Base-by-base conservation (phyloP, 306 rosid species). In the Calophaca sinica region DNA sequence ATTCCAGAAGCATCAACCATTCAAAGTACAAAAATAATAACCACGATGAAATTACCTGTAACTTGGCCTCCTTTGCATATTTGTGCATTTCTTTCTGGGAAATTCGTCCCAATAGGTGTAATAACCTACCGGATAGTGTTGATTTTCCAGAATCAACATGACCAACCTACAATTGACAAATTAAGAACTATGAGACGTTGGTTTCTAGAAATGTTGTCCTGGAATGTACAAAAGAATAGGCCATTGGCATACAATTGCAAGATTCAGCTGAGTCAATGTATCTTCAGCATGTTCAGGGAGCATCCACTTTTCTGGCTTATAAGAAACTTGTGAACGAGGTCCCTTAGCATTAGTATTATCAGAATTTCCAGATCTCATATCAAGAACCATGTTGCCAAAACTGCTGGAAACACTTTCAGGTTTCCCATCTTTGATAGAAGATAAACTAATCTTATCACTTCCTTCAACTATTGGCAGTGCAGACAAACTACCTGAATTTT, bases 121-220 rank as follows among this genome's bases (percentile, higher is more conserved):
- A 82, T 68, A 94, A 71, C 81, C 99, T 90, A 49, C 99, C 99
- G 1, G 99, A 92, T 62, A 94, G 93, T 20, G 99, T 92, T 62
- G 99, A 94, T 86, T 94, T 94, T 82, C 99, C 99, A 75, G 99
- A 90, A 89, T 94, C 99, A 81, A 94, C 99, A 78, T 94, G 99
- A 44, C 99, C 99, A 80, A 94, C 96, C 99, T 94, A 80, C 82
- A 86, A 75, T 81, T 50, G 63, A 82, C 62, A 88, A 55, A 70
- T 80, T 68, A 45, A 72, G 83, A 66, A 60, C 45, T 54, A 9
- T 68, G 36, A 79, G 70, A 68, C 69, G 45, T 44, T 53, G 8
- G 44, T 46, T 33, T 76, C 45, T 39, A 39, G 64, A 73, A 36
- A 54, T 68, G 45, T 7, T 52, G 50, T 71, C 77, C 48, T 61